Evolutionary conservation across 2,329 filamentous ascomycete genomes (phyloP).

Genomic region (Fusarium dlaminii): DNA sequence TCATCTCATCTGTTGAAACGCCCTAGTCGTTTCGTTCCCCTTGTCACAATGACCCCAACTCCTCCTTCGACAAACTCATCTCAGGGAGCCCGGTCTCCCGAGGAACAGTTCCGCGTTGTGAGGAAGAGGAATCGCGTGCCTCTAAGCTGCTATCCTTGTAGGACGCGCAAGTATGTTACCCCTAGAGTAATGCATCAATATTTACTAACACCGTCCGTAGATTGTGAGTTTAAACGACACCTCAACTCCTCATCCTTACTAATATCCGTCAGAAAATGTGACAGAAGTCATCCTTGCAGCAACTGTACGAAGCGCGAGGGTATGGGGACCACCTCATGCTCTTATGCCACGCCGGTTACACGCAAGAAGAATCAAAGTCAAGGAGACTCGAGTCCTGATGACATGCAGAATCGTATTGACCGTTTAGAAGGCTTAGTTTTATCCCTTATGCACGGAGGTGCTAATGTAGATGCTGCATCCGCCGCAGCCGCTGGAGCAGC

Average conservation of each 20-base stretch:
- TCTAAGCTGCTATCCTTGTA: conserved; percentile 89
- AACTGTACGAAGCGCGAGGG: conserved; percentile 94
- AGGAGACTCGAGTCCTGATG: conserved; percentile 76
- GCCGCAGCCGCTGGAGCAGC: conserved; percentile 49
- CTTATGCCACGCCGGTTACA: conserved; percentile 76
- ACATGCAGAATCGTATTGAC: conserved; percentile 99
- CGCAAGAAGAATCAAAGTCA: conserved; percentile 79
- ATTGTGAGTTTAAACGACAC: conserved; percentile 44
- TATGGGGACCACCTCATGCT: conserved; percentile 81
- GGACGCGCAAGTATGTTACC: conserved; percentile 83
- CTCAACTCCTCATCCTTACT: conserved; percentile 11
- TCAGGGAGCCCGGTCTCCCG: conserved; percentile 79
- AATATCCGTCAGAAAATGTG: conserved; percentile 78
- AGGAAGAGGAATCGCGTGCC: conserved; percentile 92
- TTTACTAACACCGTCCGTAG: conserved; percentile 50
- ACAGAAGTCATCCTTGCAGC: conserved; percentile 88
- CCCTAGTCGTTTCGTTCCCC: conserved; percentile 29
- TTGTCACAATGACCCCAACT: conserved; percentile 73
- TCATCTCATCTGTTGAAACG: conserved; percentile 37
- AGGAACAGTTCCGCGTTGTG: conserved; percentile 86
- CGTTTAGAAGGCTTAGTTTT: conserved; percentile 90
- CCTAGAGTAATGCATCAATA: conserved; percentile 15
- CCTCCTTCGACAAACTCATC: conserved; percentile 83
- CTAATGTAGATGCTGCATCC: conserved; percentile 57
- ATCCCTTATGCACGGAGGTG: conserved; percentile 90